Base-by-base conservation (phyloP, 1,284 basidiomycete species). In the Cryptococcus hybrid region DNA sequence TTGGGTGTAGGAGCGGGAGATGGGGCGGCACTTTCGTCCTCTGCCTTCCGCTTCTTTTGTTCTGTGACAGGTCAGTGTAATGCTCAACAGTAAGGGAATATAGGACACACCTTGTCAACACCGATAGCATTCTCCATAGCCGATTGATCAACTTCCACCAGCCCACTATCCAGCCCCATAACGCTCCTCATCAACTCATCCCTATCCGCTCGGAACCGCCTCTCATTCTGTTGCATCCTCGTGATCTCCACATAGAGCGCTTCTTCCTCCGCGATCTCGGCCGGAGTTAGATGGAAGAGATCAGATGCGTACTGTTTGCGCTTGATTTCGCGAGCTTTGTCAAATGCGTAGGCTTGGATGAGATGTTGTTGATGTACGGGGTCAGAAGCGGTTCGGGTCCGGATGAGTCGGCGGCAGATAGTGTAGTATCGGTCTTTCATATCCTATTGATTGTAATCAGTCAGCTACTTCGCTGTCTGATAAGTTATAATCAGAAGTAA, bases 371-470 rank as follows among this genome's bases (percentile, higher is more conserved):
- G 91, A 63, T 82, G 82, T 1, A 83, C 78, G 63, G 92, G 89
- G 68, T 92, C 90, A 1, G 86, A 88, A 7, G 85, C 80, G 11
- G 91, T 89, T 44, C 92, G 82, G 59, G 86, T 90, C 47, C 91
- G 84, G 39, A 97, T 84, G 24, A 99, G 83, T 57, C 90, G 88
- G 38, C 95, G 85, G 73, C 92, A 96, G 24, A 96, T 88, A 53
- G 89, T 87, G 71, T 90, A 98, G 73, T 99, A 99, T 39, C 96
- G 82, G 61, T 92, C 90, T 80, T 99, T 98, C 68, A 99, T 79
- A 61, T 97, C 94, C 90, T 96, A 30, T 30, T 30, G 72, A 3
- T 55, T 30, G 30, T 30, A 30, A 30, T 30, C 3, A 30, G 30
- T 4, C 30, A 30, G 30, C 30, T 30, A 30, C 30, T 30, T 30